These are phyloP conservation scores for Aspergillus novofumigatus DNA, from an alignment of 2,329 filamentous ascomycete species.

Conservation along the genomic window DNA sequence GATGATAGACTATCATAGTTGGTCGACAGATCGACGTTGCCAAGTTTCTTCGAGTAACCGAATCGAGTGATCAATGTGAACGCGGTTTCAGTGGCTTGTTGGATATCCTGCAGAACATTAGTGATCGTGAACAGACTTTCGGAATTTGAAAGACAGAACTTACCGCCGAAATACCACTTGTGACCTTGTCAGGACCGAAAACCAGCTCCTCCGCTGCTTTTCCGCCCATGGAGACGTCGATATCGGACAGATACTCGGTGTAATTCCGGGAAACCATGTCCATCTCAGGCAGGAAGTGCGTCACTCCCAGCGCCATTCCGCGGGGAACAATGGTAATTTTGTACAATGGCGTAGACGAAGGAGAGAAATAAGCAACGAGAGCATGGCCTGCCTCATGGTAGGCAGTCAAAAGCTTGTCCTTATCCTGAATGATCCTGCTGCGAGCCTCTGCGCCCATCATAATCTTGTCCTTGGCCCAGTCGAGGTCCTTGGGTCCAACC, in stretches of 20 bases:
- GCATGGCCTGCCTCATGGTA: slow-evolving; percentile 97
- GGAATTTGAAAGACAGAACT: slow-evolving; percentile 29
- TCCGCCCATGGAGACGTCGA: slow-evolving; percentile 78
- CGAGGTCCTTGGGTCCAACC: slow-evolving; percentile 76
- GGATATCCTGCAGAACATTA: slow-evolving; percentile 62
- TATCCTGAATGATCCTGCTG: slow-evolving; percentile 82
- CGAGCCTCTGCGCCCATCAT: slow-evolving; percentile 93
- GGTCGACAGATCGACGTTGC: slow-evolving; percentile 81
- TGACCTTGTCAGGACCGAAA: slow-evolving; percentile 87
- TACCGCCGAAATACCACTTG: slow-evolving; percentile 78
- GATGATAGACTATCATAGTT: slow-evolving; percentile 79
- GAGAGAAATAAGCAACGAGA: slow-evolving; percentile 78
- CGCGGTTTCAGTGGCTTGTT: slow-evolving; percentile 73
- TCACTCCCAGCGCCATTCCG: slow-evolving; percentile 80
- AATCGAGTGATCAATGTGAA: slow-evolving; percentile 84
- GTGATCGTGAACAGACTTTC: slow-evolving; percentile 3
- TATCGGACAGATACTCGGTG: slow-evolving; percentile 72
- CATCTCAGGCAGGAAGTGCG: slow-evolving; percentile 81
- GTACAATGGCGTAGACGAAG: slow-evolving; percentile 74
- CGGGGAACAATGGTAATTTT: slow-evolving; percentile 96
- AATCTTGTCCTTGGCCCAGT: slow-evolving; percentile 98
- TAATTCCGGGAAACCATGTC: slow-evolving; percentile 89
- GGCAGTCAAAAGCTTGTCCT: slow-evolving; percentile 93
- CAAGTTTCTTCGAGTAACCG: slow-evolving; percentile 83
- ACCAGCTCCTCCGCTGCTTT: slow-evolving; percentile 87